Conservation (phyloP, 768 basidiomycete species). For the Tricholoma sp. region DNA sequence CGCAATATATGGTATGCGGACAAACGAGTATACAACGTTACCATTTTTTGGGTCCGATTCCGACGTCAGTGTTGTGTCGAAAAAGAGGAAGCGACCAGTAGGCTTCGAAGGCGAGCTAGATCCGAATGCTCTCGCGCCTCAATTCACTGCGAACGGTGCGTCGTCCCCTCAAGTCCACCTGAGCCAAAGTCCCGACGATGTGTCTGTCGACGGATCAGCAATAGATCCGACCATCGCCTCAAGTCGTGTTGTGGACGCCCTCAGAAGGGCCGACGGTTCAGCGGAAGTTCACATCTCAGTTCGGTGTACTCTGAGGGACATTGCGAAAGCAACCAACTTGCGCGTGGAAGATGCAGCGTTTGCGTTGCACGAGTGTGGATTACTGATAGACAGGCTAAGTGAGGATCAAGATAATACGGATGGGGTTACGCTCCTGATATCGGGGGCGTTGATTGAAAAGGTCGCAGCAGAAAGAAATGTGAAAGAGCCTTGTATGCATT, state of each 20-base stretch:
- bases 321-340: slow-evolving; percentile 77
- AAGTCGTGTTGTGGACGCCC: slow-evolving; percentile 54
- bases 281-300: slow-evolving; percentile 66
- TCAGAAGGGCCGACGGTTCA: slow-evolving; percentile 57
- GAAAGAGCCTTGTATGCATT: slow-evolving; percentile 63
- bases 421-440: slow-evolving; percentile 37
- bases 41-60: slow-evolving; percentile 19
- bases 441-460: slow-evolving; percentile 37
- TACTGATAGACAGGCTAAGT: slow-evolving; percentile 47
- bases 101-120: slow-evolving; percentile 72
- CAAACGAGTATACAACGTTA: not conserved
- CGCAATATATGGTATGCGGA: slow-evolving; percentile 32
- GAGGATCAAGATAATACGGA: slow-evolving; percentile 9
- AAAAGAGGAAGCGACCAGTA: slow-evolving; percentile 51
- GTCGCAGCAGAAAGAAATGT: slow-evolving; percentile 67
- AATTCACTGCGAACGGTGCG: slow-evolving; percentile 37
- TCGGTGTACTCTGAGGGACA: slow-evolving; percentile 67
- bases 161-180: slow-evolving; percentile 1
- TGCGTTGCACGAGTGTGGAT: slow-evolving; percentile 82
- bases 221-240: slow-evolving; percentile 51
- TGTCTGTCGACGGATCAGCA: slow-evolving; percentile 1
- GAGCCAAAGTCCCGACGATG: not conserved
- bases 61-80: slow-evolving; percentile 23
- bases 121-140: slow-evolving; percentile 22
- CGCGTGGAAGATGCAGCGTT: slow-evolving; percentile 84